A percentile compares a stretch with the other conserved stretches of the same genome.
phyloP scores from a whole-genome alignment of 1,284 basidiomycete genomes.

The Cystobasidiaceae sp. region DNA sequence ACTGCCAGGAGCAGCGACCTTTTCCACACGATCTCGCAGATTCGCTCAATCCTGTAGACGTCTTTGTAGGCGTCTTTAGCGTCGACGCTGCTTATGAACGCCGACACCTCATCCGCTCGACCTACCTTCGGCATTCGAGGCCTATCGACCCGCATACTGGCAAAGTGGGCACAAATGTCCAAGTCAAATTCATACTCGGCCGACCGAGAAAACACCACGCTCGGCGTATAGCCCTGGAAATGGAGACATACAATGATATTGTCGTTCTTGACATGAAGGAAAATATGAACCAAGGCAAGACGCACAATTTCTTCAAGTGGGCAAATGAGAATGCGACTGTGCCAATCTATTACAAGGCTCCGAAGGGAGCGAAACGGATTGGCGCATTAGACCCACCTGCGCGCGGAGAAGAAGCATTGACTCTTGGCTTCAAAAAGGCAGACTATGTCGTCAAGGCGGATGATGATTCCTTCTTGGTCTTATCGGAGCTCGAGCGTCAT shows the following conservation, averaged over 20 bases:
- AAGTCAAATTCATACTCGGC: conserved; percentile 87
- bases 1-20: conserved; percentile 57
- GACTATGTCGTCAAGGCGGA: conserved; percentile 89
- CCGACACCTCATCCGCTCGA: conserved; percentile 80
- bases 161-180: conserved; percentile 59
- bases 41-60: conserved; percentile 73
- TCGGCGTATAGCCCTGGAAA: conserved; percentile 74
- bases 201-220: conserved; percentile 75
- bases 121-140: conserved; percentile 70
- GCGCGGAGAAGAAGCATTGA: conserved; percentile 10
- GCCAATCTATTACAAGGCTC: conserved; percentile 52
- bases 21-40: conserved; percentile 54
- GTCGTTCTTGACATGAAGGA: conserved; percentile 76
- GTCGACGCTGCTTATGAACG: conserved; percentile 80
- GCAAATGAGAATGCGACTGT: conserved; percentile 87
- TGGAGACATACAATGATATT: conserved; percentile 88
- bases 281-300: conserved; percentile 90
- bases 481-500: conserved; percentile 82
- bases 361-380: conserved; percentile 31
- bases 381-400: conserved; percentile 32
- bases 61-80: conserved; percentile 88
- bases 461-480: conserved; percentile 89
- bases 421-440: conserved; percentile 55
- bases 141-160: conserved; percentile 47
- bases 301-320: conserved; percentile 78